These are phyloP conservation scores for Smithsoniella earleae DNA, from an alignment of 163 green algal genomes.

Conservation along the genomic window DNA sequence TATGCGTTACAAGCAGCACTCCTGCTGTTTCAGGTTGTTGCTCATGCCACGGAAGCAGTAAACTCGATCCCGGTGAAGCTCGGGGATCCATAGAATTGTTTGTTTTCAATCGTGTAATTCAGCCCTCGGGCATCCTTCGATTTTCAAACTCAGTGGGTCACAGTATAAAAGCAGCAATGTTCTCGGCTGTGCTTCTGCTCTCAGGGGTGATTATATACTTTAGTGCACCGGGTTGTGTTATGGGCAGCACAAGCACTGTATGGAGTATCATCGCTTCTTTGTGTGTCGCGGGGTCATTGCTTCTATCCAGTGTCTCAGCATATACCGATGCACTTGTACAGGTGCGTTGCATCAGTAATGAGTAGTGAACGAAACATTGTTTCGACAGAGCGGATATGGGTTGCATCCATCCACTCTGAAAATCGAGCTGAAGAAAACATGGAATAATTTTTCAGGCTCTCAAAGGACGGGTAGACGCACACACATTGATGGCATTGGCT, in stretches of 20 bases:
- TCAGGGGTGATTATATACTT: neutral
- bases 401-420: neutral
- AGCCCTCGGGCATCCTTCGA: neutral
- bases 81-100: neutral
- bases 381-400: too few species aligned
- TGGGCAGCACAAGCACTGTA: neutral
- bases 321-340: neutral
- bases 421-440: neutral
- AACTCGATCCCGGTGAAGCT: neutral
- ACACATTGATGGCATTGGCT: conserved; percentile 9
- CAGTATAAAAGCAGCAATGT: neutral
- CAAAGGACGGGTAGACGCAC: neutral
- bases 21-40: too few species aligned
- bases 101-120: neutral
- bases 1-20: too few species aligned
- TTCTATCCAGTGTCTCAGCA: neutral
- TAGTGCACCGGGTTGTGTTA: neutral
- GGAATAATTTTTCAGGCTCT: neutral
- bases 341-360: neutral
- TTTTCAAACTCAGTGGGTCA: neutral
- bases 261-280: neutral
- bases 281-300: neutral
- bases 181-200: neutral
- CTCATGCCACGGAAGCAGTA: neutral
- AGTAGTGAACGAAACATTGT: too few species aligned